These are phyloP conservation scores for Leccinum insolens DNA, from an alignment of 1,284 basidiomycete species.

Conservation along the genomic window DNA sequence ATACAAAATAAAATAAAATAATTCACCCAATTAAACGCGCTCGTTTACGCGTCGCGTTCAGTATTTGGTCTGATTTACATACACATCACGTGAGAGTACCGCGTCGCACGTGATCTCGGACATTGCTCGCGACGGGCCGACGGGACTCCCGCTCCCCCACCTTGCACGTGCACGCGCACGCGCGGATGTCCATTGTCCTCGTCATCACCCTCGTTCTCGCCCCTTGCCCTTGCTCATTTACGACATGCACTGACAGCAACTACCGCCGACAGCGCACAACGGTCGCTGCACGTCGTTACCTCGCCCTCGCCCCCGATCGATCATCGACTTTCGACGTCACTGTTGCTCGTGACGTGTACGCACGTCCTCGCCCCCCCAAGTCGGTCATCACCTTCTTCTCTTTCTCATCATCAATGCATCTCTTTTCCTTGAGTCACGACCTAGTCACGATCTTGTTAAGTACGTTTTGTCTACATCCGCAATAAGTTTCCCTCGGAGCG, in stretches of 20 bases:
- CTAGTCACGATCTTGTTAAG: background rate
- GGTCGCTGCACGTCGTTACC: background rate
- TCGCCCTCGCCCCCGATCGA: background rate
- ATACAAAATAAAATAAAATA: slow-evolving; percentile 31
- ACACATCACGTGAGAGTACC: slow-evolving; percentile 20
- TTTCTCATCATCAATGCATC: background rate
- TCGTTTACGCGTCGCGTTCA: slow-evolving; percentile 39
- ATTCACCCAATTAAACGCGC: slow-evolving; percentile 37
- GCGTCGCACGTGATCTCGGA: background rate
- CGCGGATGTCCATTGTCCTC: too few species aligned
- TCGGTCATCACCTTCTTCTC: background rate
- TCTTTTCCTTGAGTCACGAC: background rate
- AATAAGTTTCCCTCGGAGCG: background rate
- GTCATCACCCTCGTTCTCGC: too few species aligned
- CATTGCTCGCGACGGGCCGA: too few species aligned
- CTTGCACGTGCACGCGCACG: too few species aligned
- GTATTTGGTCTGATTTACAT: slow-evolving; percentile 32
- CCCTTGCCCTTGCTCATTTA: too few species aligned
- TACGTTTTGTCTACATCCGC: background rate
- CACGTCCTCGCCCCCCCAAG: background rate
- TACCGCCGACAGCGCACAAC: background rate
- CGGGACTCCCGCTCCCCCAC: too few species aligned
- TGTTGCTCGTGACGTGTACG: background rate
- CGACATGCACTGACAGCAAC: too few species aligned
- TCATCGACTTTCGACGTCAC: background rate